Base-by-base conservation (phyloP, 495 filamentous ascomycete genomes). In the Hypoxylon lienhwacheense region DNA sequence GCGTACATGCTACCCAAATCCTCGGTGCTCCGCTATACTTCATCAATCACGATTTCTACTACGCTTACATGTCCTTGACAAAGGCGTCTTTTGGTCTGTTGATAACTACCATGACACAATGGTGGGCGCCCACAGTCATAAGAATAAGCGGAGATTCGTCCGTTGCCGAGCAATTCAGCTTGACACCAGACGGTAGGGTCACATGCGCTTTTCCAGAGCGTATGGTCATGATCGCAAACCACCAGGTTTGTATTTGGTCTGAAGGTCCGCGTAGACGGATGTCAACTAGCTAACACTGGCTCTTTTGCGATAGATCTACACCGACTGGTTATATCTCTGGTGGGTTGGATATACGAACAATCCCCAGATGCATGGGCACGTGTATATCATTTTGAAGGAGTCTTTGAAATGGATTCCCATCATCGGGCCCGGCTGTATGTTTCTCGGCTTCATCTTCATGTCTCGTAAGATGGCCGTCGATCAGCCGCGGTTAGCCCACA, bases 251-350 rank as follows among this genome's bases (percentile, higher is more conserved):
- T 14, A 62, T 8, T 52, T 14, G 16, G 7, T 14, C 20, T 28
- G 6, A 41, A 41, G 20, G 19, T 28, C 32, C 32, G 15, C 47
- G 28, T 12, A 15, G 31, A 31, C 33, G 36, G 31, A 17, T 19
- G 20, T 26, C 24, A 28, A 36, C 25, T 33, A 44, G 44, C 63
- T 65, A n/a, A 49, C 35, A 34, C 19, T n/a, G 22, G 34, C 17
- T 28, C n/a, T 33, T 15, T 51, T 59, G 55, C 22, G 19, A n/a
- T 40, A 78, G 78, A 80, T 93, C 40, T 93, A 93, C 61, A 89
- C 89, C 4, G 89, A 93, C 70, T 93, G 89, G 89, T 68, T 92
- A 7, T 93, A 93, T 64, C 75, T 93, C 8, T 93, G 89, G 89
- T 93, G 89, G 88, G 81, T 87, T 12, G 85, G 85, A 16, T 93